Conservation (phyloP, 2,329 filamentous ascomycete species). For the Pyrenophora graminea region DNA sequence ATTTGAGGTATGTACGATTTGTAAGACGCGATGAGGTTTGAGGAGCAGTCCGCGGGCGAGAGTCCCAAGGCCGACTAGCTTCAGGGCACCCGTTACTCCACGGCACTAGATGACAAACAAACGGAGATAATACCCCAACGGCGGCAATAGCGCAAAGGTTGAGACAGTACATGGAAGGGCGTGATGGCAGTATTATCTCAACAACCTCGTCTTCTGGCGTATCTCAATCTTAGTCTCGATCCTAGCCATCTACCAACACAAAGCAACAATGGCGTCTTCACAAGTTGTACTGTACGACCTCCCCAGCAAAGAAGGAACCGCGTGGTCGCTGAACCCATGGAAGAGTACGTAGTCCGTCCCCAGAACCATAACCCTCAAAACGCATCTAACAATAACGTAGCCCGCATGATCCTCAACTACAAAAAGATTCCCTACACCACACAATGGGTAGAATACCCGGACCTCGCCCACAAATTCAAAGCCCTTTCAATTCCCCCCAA, state of each 20-base stretch:
- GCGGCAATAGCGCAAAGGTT: background rate
- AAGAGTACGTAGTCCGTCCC: constrained; percentile 57
- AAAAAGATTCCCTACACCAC: constrained; percentile 70
- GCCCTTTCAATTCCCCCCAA: constrained; percentile 53
- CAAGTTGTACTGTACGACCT: constrained; percentile 66
- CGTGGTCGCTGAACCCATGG: constrained; percentile 73
- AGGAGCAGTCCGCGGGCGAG: too few species aligned
- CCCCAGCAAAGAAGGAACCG: constrained; percentile 56
- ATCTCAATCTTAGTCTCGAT: background rate
- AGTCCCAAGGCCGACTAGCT: background rate
- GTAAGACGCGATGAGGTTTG: too few species aligned
- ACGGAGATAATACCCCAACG: too few species aligned
- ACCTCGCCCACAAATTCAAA: constrained; percentile 62
- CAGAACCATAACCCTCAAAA: background rate
- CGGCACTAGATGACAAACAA: constrained; percentile 9
- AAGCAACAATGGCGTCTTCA: constrained; percentile 27
- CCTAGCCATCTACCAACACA: background rate
- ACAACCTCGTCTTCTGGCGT: background rate
- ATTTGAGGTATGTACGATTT: too few species aligned
- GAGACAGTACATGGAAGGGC: constrained; percentile 1
- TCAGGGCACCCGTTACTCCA: background rate
- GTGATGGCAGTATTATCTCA: background rate
- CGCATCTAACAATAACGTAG: constrained; percentile 47
- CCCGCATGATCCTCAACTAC: constrained; percentile 68
- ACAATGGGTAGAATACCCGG: constrained; percentile 71